Percentiles rank a stretch among this genome's conserved stretches.
Conservation (phyloP, 192 early-diverging fungal genomes). For the Rhizophagus clarus region DNA sequence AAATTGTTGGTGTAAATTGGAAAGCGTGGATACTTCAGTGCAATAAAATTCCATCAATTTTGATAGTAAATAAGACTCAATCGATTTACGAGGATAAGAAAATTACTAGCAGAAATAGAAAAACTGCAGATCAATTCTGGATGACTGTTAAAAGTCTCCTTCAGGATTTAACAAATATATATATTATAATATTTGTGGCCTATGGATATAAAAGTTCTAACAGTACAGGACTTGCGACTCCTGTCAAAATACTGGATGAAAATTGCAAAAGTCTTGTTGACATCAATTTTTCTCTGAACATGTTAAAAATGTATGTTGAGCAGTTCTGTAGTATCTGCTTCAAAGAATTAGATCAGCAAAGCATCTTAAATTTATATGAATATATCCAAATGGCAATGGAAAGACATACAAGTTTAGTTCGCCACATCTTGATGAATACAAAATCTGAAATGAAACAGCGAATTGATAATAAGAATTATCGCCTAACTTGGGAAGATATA, state of each 20-base stretch:
- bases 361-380: background rate
- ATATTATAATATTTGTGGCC: slow-evolving; percentile 20
- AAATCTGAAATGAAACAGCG: background rate
- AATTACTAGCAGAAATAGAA: background rate
- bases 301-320: background rate
- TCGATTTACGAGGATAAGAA: slow-evolving; percentile 3
- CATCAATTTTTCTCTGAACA: background rate
- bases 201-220: slow-evolving; percentile 25
- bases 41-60: slow-evolving; percentile 10
- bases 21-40: slow-evolving; percentile 23
- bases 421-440: background rate
- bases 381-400: background rate
- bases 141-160: slow-evolving; percentile 1
- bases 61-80: background rate
- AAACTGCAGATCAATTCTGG: slow-evolving; percentile 24
- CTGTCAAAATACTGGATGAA: background rate
- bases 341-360: background rate
- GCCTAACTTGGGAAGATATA: slow-evolving; percentile 1
- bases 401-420: too few relatives aligned
- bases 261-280: slow-evolving; percentile 19
- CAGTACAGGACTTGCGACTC: background rate
- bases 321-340: background rate
- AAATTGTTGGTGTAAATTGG: slow-evolving; percentile 15
- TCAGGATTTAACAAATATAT: background rate
- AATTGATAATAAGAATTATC: background rate